phyloP scores from a whole-genome alignment of 805 yeast species.

The Myxozyma kluyveri region DNA sequence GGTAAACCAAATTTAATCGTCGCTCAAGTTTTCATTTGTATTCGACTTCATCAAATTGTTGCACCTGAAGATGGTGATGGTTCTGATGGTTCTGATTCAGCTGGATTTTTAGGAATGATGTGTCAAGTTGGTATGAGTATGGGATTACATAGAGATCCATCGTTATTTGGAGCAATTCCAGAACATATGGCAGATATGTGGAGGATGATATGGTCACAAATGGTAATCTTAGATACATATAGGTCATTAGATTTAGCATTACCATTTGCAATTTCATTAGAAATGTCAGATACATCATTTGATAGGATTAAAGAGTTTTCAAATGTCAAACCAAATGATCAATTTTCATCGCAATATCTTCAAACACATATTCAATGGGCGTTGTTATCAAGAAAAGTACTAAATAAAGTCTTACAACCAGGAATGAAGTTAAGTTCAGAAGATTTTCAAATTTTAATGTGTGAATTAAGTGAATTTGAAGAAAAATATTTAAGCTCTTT shows the following conservation, averaged over 20 bases:
- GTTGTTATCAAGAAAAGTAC: constrained; percentile 13
- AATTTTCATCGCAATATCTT: constrained; percentile 12
- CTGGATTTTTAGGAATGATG: constrained; percentile 30
- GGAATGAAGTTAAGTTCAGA: constrained; percentile 1
- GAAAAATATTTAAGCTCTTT: constrained; percentile 22
- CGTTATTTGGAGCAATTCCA: constrained; percentile 25
- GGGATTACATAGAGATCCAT: constrained; percentile 37
- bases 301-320: background rate
- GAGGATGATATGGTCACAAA: constrained; percentile 33
- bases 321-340: constrained; percentile 3
- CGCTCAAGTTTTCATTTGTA: constrained; percentile 25
- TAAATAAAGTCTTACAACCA: constrained; percentile 13
- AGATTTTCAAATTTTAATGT: constrained; percentile 7
- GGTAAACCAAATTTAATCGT: constrained; percentile 23
- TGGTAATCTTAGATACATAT: constrained; percentile 31
- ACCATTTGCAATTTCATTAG: constrained; percentile 22
- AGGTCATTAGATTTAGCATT: constrained; percentile 28
- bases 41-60: constrained; percentile 31
- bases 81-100: constrained; percentile 29
- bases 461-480: constrained; percentile 15
- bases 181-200: constrained; percentile 24
- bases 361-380: constrained; percentile 23
- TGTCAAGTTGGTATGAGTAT: constrained; percentile 32
- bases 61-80: constrained; percentile 33
- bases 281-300: constrained; percentile 19